These are phyloP conservation scores for Capronia epimyces DNA, from an alignment of 2,329 filamentous ascomycete species.

Conservation along the genomic window DNA sequence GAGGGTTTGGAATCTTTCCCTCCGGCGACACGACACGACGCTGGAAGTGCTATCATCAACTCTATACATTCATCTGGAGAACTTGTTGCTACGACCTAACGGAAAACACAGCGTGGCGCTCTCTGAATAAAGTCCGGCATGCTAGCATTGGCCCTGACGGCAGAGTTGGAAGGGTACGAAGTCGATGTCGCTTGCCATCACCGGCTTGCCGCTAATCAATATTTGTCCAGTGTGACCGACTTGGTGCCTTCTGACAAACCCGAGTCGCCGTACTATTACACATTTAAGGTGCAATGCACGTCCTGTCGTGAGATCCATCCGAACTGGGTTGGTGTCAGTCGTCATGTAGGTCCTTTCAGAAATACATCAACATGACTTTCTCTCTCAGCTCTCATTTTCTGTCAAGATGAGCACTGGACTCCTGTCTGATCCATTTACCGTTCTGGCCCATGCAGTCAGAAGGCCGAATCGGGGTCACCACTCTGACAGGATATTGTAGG, in stretches of 20 bases:
- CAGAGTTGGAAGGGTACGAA: conserved; percentile 29
- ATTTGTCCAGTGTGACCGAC: conserved; percentile 68
- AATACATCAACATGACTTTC: background rate
- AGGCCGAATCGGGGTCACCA: background rate
- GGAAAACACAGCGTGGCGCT: conserved; percentile 25
- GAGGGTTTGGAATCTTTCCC: background rate
- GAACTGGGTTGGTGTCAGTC: conserved; percentile 78
- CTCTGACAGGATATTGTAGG: conserved; percentile 48
- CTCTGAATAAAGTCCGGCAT: conserved; percentile 17
- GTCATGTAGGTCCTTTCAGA: conserved; percentile 63
- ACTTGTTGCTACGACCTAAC: too few species aligned
- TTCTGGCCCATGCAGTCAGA: background rate
- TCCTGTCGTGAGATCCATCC: conserved; percentile 87
- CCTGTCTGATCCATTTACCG: background rate
- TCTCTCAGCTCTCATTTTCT: background rate
- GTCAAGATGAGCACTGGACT: background rate
- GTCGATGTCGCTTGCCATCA: background rate
- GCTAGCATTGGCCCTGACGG: conserved; percentile 26
- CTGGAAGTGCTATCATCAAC: background rate
- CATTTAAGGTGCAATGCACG: conserved; percentile 97
- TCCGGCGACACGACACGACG: background rate
- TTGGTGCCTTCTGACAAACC: conserved; percentile 77
- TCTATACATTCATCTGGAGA: background rate
- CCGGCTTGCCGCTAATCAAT: conserved; percentile 7
- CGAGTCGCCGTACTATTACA: conserved; percentile 87